Evolutionary conservation across 2,329 filamentous ascomycete species (phyloP).

Genomic region (Clarireedia paspali): DNA sequence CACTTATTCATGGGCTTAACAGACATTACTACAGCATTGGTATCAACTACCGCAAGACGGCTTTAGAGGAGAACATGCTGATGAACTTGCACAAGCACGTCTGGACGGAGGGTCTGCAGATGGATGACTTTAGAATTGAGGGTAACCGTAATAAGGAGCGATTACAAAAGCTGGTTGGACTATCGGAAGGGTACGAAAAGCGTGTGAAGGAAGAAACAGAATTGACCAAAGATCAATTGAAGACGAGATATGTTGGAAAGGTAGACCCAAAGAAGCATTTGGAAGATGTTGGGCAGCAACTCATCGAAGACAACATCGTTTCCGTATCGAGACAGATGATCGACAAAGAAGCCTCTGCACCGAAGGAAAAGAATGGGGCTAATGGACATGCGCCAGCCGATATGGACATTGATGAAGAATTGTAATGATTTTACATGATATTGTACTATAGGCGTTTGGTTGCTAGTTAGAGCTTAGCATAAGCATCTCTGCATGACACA

Average conservation of each 20-base stretch:
- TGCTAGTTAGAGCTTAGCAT: slow-evolving; percentile 15
- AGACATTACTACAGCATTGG: slow-evolving; percentile 98
- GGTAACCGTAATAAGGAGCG: slow-evolving; percentile 79
- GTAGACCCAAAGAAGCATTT: slow-evolving; percentile 99
- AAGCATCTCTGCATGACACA: slow-evolving; percentile 9
- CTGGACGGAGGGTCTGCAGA: slow-evolving; percentile 95
- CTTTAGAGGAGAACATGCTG: slow-evolving; percentile 97
- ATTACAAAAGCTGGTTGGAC: slow-evolving; percentile 76
- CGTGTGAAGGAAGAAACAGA: slow-evolving; percentile 98
- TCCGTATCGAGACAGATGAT: slow-evolving; percentile 99
- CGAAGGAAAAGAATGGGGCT: slow-evolving; percentile 53
- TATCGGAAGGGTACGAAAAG: slow-evolving; percentile 97
- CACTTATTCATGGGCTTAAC: slow-evolving; percentile 95
- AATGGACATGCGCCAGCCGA: slow-evolving; percentile 35
- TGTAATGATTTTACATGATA: slow-evolving; percentile 40
- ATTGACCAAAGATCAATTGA: slow-evolving; percentile 91
- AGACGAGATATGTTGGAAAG: slow-evolving; percentile 98
- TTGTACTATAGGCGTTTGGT: slow-evolving; percentile 30
- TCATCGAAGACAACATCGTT: slow-evolving; percentile 99
- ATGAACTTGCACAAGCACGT: slow-evolving; percentile 99
- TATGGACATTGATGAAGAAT: slow-evolving; percentile 30
- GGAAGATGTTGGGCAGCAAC: slow-evolving; percentile 88
- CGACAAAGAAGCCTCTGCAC: slow-evolving; percentile 94
- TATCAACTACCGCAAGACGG: slow-evolving; percentile 97
- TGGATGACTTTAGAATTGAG: slow-evolving; percentile 90